Evolutionary conservation across 176 grass and related monocot genomes (phyloP), one percentile per base, ranked within the genome.

Genomic region (Oryza brachyantha): DNA sequence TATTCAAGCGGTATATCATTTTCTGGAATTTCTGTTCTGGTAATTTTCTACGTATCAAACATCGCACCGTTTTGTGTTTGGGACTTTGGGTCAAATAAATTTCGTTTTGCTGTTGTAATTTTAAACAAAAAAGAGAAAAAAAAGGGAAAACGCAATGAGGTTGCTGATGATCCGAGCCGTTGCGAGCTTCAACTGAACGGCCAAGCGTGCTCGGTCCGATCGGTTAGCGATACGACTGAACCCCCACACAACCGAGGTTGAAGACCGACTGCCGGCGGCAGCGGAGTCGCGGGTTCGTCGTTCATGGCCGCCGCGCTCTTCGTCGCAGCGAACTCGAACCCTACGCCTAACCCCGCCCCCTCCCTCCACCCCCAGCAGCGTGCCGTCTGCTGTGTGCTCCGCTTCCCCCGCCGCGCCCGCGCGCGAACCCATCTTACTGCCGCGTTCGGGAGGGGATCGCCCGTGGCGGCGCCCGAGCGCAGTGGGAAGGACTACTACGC

Each of bases 401-500:
- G 48, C 57, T 70, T 24, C 31, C 71, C 22, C 66, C 74, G 35
- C 40, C 42, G 24, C 39, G 21, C 58, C 29, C 35, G 72, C 34
- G 12, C 34, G 19, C 75, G 85, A 41, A 72, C 40, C 82, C 36
- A 61, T 66, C 54, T 26, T 61, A 41, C 71, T n/a, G 79, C 81
- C 27, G 84, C 67, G 60, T 77, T 70, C 31, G 54, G 65, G 36
- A 77, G 46, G 34, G 68, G 71, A 13, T 80, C 72, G 55, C 73
- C 67, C 13, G 52, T 57, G 68, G 70, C 69, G 74, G 68, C 75
- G 70, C 31, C 79, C 76, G 36, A 77, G 70, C 81, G 83, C 27
- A 41, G n/a, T 12, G 74, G 66, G 58, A 76, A 81, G 61, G 75
- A 92, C 45, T 65, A 90, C 80, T 94, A 97, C 74, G 80, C 76